phyloP scores from a whole-genome alignment of 768 basidiomycete species.

The Kwoniella shandongensis region DNA sequence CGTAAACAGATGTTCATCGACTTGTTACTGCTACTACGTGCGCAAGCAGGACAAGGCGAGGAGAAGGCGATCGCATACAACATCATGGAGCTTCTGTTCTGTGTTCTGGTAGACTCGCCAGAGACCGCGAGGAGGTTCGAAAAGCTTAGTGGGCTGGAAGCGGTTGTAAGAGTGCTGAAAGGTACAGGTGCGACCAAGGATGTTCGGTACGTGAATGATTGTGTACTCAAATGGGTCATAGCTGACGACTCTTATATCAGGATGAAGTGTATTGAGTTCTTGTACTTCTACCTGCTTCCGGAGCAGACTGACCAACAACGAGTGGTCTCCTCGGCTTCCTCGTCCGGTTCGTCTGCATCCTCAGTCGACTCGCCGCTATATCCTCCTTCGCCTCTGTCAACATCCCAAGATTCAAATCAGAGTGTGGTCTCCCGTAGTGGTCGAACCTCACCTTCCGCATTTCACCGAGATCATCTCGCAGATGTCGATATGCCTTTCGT shows the following conservation, averaged over 20 bases:
- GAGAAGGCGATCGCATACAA: slow-evolving; percentile 64
- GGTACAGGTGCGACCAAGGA: slow-evolving; percentile 80
- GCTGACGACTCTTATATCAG: slow-evolving; percentile 55
- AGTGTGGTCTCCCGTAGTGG: not conserved
- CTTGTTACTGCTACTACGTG: slow-evolving; percentile 36
- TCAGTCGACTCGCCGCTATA: slow-evolving; percentile 23
- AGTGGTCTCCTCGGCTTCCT: slow-evolving; percentile 24
- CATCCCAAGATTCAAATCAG: slow-evolving; percentile 1
- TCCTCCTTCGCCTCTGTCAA: slow-evolving; percentile 19
- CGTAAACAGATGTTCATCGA: slow-evolving; percentile 40
- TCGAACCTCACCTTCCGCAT: not conserved
- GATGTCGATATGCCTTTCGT: slow-evolving; percentile 45
- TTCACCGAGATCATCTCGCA: slow-evolving; percentile 8
- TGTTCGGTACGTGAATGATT: slow-evolving; percentile 63
- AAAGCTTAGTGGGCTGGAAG: slow-evolving; percentile 70
- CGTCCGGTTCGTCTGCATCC: slow-evolving; percentile 29
- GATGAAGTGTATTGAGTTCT: slow-evolving; percentile 93
- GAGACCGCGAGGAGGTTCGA: slow-evolving; percentile 75
- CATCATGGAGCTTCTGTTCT: slow-evolving; percentile 79
- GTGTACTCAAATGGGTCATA: not conserved
- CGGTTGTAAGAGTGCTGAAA: slow-evolving; percentile 83
- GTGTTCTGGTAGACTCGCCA: slow-evolving; percentile 83
- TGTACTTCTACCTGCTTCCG: slow-evolving; percentile 91
- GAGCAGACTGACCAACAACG: slow-evolving; percentile 56
- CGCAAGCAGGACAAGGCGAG: slow-evolving; percentile 18